These are phyloP conservation scores for Ustilaginoidea virens DNA, from an alignment of 2,329 filamentous ascomycete species.

Conservation along the genomic window DNA sequence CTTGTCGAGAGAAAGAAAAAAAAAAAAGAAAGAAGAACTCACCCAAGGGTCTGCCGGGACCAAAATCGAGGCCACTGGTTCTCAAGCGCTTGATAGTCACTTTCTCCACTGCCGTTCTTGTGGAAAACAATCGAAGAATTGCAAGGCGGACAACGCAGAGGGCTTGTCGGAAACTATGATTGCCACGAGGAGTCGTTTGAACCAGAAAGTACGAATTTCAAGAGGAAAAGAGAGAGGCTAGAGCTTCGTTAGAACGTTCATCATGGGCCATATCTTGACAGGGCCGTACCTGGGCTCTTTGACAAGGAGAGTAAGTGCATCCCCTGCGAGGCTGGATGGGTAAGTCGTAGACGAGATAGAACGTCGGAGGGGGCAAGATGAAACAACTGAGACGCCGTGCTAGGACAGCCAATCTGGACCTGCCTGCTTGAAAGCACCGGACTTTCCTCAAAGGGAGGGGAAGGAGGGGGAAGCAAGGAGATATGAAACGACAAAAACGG, in stretches of 20 bases:
- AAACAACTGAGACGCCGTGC: too few relatives aligned
- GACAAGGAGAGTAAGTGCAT: conserved; percentile 3
- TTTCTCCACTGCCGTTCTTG: conserved; percentile 9
- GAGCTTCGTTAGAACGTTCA: not conserved
- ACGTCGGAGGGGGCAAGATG: too few relatives aligned
- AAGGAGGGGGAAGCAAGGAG: not conserved
- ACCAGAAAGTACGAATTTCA: conserved; percentile 3
- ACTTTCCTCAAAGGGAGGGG: too few relatives aligned
- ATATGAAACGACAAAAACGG: not conserved
- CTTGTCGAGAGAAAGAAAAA: not conserved
- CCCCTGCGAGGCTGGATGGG: too few relatives aligned
- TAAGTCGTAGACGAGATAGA: too few relatives aligned
- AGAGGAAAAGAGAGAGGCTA: conserved; percentile 2
- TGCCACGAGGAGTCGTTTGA: conserved; percentile 4
- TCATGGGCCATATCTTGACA: conserved; percentile 41
- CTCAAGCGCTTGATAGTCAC: conserved; percentile 13
- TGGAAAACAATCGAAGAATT: conserved; percentile 3
- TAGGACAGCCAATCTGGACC: too few relatives aligned
- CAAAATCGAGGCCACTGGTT: conserved; percentile 22
- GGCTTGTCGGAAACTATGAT: conserved; percentile 5
- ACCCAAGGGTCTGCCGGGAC: conserved; percentile 14
- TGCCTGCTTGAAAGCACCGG: too few relatives aligned
- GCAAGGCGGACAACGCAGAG: conserved; percentile 4
- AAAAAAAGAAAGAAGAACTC: conserved; percentile 11
- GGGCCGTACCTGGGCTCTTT: conserved; percentile 2